A percentile compares a stretch with the other conserved stretches of the same genome.
These are phyloP conservation scores for Pseudognaphalium luteoalbum DNA, from an alignment of 129 eudicot species.

Conservation along the genomic window DNA sequence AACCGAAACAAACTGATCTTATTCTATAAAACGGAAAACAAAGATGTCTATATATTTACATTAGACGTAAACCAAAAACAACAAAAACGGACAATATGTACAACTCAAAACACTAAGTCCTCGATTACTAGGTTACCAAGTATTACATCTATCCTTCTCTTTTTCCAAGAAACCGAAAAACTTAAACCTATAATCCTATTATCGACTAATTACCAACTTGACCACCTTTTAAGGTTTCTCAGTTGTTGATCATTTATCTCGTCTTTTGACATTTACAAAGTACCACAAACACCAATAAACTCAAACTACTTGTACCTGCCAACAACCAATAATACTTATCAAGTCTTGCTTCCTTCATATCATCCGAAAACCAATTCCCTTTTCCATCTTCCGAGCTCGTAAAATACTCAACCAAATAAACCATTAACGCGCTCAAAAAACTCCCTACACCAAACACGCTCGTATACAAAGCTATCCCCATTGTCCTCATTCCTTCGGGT, in stretches of 20 bases:
- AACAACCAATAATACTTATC: slow-evolving; percentile 93
- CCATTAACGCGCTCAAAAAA: slow-evolving; percentile 68
- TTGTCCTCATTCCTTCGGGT: slow-evolving; percentile 75
- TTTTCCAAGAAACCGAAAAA: not conserved
- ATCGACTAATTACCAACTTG: not conserved
- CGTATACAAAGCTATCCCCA: slow-evolving; percentile 90
- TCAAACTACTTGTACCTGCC: slow-evolving; percentile 63
- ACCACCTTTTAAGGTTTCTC: not conserved
- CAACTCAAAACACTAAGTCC: slow-evolving; percentile 10
- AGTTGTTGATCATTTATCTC: slow-evolving; percentile 20
- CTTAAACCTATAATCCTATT: slow-evolving; percentile 2
- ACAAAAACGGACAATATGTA: slow-evolving; percentile 9
- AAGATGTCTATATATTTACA: not conserved
- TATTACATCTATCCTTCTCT: slow-evolving; percentile 3
- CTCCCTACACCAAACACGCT: slow-evolving; percentile 97
- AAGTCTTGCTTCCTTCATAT: slow-evolving; percentile 76
- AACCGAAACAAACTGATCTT: slow-evolving; percentile 11
- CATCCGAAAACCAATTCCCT: slow-evolving; percentile 84
- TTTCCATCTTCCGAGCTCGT: slow-evolving; percentile 39
- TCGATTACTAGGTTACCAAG: not conserved
- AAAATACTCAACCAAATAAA: slow-evolving; percentile 62
- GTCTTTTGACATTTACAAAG: slow-evolving; percentile 52
- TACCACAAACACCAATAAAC: slow-evolving; percentile 55
- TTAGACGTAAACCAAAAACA: not conserved
- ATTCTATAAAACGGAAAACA: not conserved